Conservation (phyloP, 192 early-diverging fungal species). For the Mortierella alpina region DNA sequence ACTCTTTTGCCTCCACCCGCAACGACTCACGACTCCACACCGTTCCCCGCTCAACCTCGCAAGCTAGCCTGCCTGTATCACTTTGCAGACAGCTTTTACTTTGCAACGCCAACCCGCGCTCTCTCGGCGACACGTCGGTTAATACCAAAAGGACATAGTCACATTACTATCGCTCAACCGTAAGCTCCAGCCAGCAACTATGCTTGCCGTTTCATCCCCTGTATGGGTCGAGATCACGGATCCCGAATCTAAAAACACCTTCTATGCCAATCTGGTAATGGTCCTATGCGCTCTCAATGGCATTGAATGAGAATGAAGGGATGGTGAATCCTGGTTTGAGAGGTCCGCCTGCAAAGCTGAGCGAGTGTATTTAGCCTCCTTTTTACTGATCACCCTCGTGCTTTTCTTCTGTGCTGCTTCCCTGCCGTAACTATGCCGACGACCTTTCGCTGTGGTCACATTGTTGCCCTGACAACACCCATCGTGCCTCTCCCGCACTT, state of each 20-base stretch:
- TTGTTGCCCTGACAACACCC: not conserved
- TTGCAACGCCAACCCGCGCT: not conserved
- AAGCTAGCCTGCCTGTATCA: too few relatives aligned
- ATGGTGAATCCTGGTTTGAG: too few relatives aligned
- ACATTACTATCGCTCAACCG: too few relatives aligned
- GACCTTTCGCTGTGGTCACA: not conserved
- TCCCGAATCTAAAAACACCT: slow-evolving; percentile 69
- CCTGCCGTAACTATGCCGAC: too few relatives aligned
- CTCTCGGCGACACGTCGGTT: too few relatives aligned
- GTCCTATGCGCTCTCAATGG: not conserved
- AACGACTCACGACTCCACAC: too few relatives aligned
- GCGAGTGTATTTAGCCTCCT: too few relatives aligned
- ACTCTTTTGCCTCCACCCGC: not conserved
- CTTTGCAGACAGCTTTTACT: not conserved
- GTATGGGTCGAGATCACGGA: slow-evolving; percentile 78
- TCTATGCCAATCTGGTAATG: slow-evolving; percentile 77
- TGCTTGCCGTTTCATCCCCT: slow-evolving; percentile 15
- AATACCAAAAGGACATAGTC: too few relatives aligned
- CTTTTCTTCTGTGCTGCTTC: too few relatives aligned
- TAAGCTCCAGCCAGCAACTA: too few relatives aligned
- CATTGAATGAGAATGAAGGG: not conserved
- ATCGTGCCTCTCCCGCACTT: not conserved
- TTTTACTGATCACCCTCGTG: not conserved
- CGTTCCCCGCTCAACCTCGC: too few relatives aligned
- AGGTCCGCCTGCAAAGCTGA: too few relatives aligned